Conservation (phyloP, 2,329 filamentous ascomycete genomes). For the Trichoderma arundinaceum region DNA sequence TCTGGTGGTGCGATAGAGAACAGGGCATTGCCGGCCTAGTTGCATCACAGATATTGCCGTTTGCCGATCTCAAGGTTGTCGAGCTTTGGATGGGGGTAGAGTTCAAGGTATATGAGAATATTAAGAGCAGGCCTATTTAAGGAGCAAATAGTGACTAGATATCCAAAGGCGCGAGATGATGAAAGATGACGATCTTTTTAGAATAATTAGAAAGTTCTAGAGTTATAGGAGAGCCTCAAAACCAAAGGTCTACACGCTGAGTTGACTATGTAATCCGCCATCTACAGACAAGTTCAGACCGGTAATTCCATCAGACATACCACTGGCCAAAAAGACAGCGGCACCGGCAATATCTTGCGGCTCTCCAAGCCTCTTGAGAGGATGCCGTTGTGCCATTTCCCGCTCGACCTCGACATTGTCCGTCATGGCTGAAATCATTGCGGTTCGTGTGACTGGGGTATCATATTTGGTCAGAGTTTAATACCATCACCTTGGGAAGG, state of each 20-base stretch:
- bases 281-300: neutral
- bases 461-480: neutral
- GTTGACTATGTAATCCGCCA: neutral
- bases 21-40: neutral
- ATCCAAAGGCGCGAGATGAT: too few relatives aligned
- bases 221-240: neutral
- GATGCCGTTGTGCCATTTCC: neutral
- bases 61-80: constrained; percentile 4
- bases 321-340: neutral
- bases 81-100: neutral
- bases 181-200: neutral
- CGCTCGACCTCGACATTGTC: neutral
- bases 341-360: neutral
- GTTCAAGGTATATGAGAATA: neutral
- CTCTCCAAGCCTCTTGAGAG: neutral
- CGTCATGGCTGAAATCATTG: constrained; percentile 2
- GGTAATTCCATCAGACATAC: neutral
- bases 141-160: neutral
- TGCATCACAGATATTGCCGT: neutral
- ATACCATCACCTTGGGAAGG: too few relatives aligned
- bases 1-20: neutral
- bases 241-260: neutral
- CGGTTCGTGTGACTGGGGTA: neutral
- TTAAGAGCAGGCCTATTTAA: neutral
- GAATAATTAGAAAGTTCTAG: neutral